Evolutionary conservation across 495 filamentous ascomycete species (phyloP), one percentile per base, ranked within the genome.

Genomic region (Delitschia confertaspora): DNA sequence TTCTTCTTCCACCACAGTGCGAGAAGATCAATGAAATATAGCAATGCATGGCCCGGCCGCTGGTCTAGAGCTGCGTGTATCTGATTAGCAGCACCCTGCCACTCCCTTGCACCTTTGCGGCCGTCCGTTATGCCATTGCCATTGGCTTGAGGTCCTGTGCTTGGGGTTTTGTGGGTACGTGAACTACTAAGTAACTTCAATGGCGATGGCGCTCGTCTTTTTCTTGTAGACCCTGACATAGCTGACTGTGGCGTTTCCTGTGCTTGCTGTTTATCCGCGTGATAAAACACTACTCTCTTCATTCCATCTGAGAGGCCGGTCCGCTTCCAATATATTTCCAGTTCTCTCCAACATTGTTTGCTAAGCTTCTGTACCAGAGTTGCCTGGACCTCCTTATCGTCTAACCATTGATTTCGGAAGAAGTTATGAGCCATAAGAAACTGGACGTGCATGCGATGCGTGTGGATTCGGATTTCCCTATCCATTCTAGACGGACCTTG

Each of bases 371-470:
- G 73, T 1, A 88, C 63, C 38, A 98, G 63, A 35, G 83, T 83
- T 13, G 78, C 76, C 54, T 95, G 88, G 6, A 88, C 67, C 39
- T 85, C 75, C 17, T 72, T 54, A 55, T 96, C 87, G 49, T 84
- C 88, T 18, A 80, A 59, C 89, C 91, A 98, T 6, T 74, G 57
- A 61, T 95, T 98, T 18, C 91, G 79, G 14, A 93, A 57, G 0
- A 81, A 72, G 60, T 95, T 95, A 55, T 95, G 88, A 63, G 79
- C 91, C 32, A 98, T 73, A 33, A 98, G 64, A 45, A 80, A 75
- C 57, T 89, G 83, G 3, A 98, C 89, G 64, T 98, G 91, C 56
- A 91, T 71, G 51, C 83, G 82, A 59, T 98, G 91, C 6, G 85
- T 86, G 26, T 76, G 65, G 6, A 79, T 69, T 24, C 91, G 71